phyloP scores from a whole-genome alignment of 768 basidiomycete genomes.

The Tulasnella sp. region DNA sequence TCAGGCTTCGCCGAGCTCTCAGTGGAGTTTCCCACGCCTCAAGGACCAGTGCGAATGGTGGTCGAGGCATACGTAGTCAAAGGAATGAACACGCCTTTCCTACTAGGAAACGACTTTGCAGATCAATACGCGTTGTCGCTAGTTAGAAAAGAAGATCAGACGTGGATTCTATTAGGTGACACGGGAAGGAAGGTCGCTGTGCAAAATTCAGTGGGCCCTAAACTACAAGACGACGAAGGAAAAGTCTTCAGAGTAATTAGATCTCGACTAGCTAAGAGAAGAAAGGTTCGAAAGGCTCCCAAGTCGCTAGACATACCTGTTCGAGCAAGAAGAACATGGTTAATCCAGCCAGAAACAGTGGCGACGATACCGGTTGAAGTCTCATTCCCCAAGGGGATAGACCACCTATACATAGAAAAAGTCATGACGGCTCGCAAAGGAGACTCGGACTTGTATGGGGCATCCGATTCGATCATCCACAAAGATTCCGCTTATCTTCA shows the following conservation, averaged over 20 bases:
- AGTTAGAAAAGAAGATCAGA: neutral
- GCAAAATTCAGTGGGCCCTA: neutral
- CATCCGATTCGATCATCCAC: neutral
- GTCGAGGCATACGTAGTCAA: constrained; percentile 14
- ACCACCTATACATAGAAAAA: neutral
- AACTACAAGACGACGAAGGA: neutral
- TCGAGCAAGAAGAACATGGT: neutral
- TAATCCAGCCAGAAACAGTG: neutral
- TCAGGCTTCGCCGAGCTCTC: constrained; percentile 18
- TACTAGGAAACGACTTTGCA: constrained; percentile 21
- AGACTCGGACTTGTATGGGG: neutral
- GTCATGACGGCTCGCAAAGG: neutral
- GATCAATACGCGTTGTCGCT: neutral
- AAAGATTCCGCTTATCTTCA: neutral
- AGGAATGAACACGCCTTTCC: constrained; percentile 20
- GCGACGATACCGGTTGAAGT: neutral
- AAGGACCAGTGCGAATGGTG: neutral
- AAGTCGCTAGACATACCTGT: neutral
- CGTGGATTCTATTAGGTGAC: neutral
- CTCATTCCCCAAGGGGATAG: neutral
- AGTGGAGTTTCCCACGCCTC: neutral
- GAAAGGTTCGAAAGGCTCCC: neutral
- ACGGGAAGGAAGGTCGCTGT: neutral
- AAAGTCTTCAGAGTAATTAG: neutral
- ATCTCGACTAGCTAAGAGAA: neutral